phyloP scores from a whole-genome alignment of 345 rosid genomes.

The Moricandia moricandioides region DNA sequence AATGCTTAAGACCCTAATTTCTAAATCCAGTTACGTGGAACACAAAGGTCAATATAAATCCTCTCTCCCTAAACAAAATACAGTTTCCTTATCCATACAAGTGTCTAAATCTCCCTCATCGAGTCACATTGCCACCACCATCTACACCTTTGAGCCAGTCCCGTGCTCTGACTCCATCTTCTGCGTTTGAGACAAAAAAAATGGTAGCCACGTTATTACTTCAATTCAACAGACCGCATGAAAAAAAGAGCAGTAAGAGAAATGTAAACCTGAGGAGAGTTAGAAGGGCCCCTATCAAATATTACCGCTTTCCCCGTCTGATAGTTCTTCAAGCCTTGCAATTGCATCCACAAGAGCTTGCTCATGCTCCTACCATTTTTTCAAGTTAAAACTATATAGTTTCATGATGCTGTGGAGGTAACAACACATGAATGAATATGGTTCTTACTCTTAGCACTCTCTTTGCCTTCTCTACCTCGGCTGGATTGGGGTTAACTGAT shows the following conservation, averaged over 20 bases:
- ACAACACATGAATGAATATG: neutral
- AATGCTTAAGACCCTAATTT: constrained; percentile 28
- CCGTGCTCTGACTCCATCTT: constrained; percentile 20
- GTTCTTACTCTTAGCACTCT: constrained; percentile 68
- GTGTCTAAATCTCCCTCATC: constrained; percentile 23
- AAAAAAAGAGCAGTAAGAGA: neutral
- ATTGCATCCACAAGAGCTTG: constrained; percentile 87
- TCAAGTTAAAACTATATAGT: neutral
- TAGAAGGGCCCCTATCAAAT: constrained; percentile 6
- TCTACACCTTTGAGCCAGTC: constrained; percentile 24
- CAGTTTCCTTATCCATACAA: constrained; percentile 20
- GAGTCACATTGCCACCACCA: constrained; percentile 19
- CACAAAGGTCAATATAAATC: constrained; percentile 30
- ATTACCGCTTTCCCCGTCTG: constrained; percentile 99
- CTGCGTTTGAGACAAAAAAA: constrained; percentile 12
- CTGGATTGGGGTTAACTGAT: constrained; percentile 60
- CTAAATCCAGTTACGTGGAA: constrained; percentile 27
- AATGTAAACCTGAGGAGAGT: constrained; percentile 28
- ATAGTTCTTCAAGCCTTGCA: constrained; percentile 85
- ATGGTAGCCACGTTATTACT: constrained; percentile 11
- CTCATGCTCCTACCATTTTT: constrained; percentile 71
- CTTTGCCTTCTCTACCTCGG: constrained; percentile 83
- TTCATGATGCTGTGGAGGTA: neutral
- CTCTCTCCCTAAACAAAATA: constrained; percentile 21
- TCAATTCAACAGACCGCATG: constrained; percentile 1